phyloP scores from a whole-genome alignment of 2,329 filamentous ascomycete genomes.

The Alternaria angustiovoidea region DNA sequence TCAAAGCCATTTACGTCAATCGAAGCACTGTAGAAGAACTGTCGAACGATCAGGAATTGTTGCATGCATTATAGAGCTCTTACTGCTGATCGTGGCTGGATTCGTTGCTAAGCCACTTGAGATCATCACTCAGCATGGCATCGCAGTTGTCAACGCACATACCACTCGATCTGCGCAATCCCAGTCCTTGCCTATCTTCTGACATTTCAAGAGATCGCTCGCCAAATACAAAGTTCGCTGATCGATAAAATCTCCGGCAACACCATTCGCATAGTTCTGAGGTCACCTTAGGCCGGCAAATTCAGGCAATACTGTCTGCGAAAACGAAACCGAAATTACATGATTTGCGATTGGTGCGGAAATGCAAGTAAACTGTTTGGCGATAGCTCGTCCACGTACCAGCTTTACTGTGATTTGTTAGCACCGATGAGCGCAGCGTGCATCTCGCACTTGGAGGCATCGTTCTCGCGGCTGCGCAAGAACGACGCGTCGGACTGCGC shows the following conservation, averaged over 20 bases:
- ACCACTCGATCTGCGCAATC: conserved; percentile 5
- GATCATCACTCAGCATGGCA: background rate
- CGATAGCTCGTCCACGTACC: background rate
- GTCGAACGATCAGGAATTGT: conserved; percentile 9
- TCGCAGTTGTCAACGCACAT: background rate
- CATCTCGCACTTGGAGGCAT: background rate
- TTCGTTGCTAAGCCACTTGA: conserved; percentile 4
- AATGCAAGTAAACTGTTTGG: background rate
- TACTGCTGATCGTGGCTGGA: conserved; percentile 10
- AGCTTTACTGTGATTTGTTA: conserved; percentile 3
- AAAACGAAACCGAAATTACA: background rate
- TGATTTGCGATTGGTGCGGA: background rate
- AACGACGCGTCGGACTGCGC: conserved; percentile 8
- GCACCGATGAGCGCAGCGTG: background rate
- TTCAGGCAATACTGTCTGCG: background rate
- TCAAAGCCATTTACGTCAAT: conserved; percentile 36
- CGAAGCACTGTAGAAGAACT: conserved; percentile 24
- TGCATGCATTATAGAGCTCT: conserved; percentile 1
- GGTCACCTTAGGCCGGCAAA: background rate
- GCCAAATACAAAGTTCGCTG: background rate
- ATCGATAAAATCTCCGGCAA: conserved; percentile 4
- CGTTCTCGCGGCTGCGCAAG: conserved; percentile 6
- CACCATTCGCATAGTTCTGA: background rate
- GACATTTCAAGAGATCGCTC: background rate
- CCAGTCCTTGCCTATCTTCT: conserved; percentile 1